Conservation (phyloP, 163 green algal species). For the Scenedesmus sp. region DNA sequence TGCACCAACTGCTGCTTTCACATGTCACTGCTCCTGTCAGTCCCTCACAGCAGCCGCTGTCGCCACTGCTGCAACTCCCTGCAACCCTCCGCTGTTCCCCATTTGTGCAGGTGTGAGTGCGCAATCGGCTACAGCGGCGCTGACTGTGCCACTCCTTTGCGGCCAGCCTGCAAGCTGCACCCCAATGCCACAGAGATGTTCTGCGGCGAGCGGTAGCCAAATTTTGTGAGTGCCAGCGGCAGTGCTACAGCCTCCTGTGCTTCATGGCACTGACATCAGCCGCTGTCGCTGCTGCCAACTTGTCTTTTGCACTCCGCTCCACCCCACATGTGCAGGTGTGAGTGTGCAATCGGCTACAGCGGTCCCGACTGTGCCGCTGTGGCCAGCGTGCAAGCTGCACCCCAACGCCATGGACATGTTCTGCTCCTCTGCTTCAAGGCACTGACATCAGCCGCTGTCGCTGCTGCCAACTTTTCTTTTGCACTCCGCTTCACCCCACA, state of each 20-base stretch:
- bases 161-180: not conserved
- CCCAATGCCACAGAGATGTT: not conserved
- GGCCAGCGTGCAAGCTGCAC: not conserved
- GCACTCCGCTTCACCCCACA: not conserved
- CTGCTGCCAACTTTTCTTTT: no score
- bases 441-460: no score
- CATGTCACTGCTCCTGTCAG: not conserved
- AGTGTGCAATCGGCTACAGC: not conserved
- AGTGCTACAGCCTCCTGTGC: not conserved
- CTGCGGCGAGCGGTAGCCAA: not conserved
- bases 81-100: not conserved
- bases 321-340: conserved; percentile 2
- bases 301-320: not conserved
- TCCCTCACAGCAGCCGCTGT: not conserved
- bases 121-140: not conserved
- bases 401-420: not conserved
- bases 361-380: conserved; percentile 2
- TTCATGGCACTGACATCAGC: no score
- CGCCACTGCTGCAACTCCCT: not conserved
- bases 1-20: not conserved
- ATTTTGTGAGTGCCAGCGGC: not conserved
- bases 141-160: not conserved
- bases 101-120: conserved; percentile 4
- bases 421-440: not conserved
- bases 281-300: no score